phyloP scores from a whole-genome alignment of 2,329 filamentous ascomycete species.

The Sporothrix pseudoabietina region DNA sequence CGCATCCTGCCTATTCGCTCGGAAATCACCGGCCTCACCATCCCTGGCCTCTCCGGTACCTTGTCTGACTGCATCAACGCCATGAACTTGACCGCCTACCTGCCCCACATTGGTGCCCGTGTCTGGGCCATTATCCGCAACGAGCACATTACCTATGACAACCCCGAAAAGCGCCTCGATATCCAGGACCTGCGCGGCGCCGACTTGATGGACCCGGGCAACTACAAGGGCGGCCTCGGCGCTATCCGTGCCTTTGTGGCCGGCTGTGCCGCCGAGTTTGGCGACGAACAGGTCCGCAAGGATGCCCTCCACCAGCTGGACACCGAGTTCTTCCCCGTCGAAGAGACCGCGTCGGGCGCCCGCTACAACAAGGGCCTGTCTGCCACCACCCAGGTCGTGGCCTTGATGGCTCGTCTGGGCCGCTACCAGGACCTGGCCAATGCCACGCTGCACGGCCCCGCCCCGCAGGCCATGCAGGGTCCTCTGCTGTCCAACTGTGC shows the following conservation, averaged over 20 bases:
- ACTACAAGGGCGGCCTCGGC: not conserved
- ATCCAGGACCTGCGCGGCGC: not conserved
- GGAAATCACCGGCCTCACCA: not conserved
- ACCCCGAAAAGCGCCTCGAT: not conserved
- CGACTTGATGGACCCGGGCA: slow-evolving; percentile 13
- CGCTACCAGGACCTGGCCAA: not conserved
- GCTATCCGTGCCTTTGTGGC: not conserved
- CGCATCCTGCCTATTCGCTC: not conserved
- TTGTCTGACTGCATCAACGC: not conserved
- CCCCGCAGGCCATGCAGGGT: not conserved
- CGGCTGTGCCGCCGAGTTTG: not conserved
- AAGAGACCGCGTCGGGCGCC: not conserved
- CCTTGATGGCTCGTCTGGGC: not conserved
- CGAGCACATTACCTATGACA: slow-evolving; percentile 4
- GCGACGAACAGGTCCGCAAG: not conserved
- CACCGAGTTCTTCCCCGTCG: not conserved
- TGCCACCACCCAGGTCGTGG: not conserved
- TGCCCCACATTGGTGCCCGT: not conserved
- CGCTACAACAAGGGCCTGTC: not conserved
- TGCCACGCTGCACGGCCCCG: not conserved
- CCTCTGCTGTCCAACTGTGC: not conserved
- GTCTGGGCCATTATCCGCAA: slow-evolving; percentile 7
- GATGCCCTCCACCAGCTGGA: not conserved
- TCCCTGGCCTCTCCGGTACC: not conserved
- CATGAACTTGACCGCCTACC: not conserved